Base-by-base conservation (phyloP, 306 rosid species). In the Corylus americana region DNA sequence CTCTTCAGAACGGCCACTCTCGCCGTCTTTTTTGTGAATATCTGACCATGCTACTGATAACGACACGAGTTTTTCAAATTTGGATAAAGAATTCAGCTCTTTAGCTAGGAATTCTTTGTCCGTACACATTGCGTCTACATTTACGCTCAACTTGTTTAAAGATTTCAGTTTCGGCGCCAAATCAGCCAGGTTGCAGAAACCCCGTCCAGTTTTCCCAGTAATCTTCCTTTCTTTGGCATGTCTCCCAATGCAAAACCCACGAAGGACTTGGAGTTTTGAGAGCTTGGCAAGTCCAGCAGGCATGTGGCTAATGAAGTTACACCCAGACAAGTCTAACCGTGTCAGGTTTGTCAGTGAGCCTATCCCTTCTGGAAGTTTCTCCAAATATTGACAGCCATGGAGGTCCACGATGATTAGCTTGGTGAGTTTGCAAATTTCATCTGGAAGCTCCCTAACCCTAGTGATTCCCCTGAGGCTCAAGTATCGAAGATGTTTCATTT, bases 391-490 rank as follows among this genome's bases (percentile, higher is more conserved):
- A 37, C 84, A 81, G 8, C 79, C 80, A 48, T 75, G 70, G 20
- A 81, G 77, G 70, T 81, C 70, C 49, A 81, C 61, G 16, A 81
- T 81, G 71, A 73, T 81, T 7, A 81, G 68, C 51, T 48, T 50
- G 13, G 31, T 8, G 35, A 77, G 78, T 42, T 63, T 63, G 81
- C 78, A 44, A 31, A 82, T 45, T 25, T 74, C 72, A 77, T 70
- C 35, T 31, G 35, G 35, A 31, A 31, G 35, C 78, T 77, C 71
- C 0, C 68, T 11, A 59, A 82, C 63, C 37, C 64, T 44, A 53
- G 78, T 71, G 54, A 82, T 66, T n/a, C 81, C 85, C 55, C 70
- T 53, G 25, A 82, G 78, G 70, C 78, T 77, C 0, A 77, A 58
- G 71, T 70, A 77, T 55, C 85, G 27, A 1, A 77, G 73, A 3